Conservation (phyloP, 1,139 yeast genomes). For the Kodamaea alishanica region DNA sequence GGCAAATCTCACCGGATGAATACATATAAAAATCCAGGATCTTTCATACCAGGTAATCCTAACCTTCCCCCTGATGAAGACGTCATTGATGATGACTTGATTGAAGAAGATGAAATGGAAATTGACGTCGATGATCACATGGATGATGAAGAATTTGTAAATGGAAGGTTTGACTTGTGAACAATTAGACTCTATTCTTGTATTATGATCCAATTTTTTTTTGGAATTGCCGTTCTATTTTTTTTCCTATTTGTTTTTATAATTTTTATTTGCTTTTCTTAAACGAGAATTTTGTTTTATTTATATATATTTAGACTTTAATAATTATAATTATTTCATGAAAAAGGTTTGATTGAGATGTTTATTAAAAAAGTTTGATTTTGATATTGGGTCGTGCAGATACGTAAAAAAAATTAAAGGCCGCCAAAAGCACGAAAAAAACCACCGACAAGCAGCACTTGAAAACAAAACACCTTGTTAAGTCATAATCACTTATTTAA, state of each 20-base stretch:
- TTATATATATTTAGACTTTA: slow-evolving; percentile 4
- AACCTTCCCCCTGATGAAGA: slow-evolving; percentile 79
- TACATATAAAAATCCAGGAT: slow-evolving; percentile 58
- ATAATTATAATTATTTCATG: slow-evolving; percentile 2
- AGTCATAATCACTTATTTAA: too few species aligned
- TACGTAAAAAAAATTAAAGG: too few species aligned
- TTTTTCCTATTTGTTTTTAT: not conserved
- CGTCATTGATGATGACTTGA: slow-evolving; percentile 71
- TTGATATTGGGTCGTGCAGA: too few species aligned
- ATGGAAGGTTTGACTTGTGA: slow-evolving; percentile 81
- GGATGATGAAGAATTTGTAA: slow-evolving; percentile 74
- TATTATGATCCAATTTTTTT: slow-evolving; percentile 4
- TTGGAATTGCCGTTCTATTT: not conserved
- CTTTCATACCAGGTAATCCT: slow-evolving; percentile 75
- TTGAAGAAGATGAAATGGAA: slow-evolving; percentile 53
- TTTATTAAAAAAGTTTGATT: too few species aligned
- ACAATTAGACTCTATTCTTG: not conserved
- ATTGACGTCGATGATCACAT: slow-evolving; percentile 46
- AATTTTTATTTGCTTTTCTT: slow-evolving; percentile 3
- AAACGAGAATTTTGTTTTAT: not conserved
- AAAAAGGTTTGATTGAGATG: not conserved
- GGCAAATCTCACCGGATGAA: slow-evolving; percentile 44
- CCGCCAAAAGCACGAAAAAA: too few species aligned
- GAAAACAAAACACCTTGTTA: too few species aligned
- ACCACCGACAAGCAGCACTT: too few species aligned